Evolutionary conservation across 257 asterid species (phyloP).

Genomic region (Paraleonurus japonicus): DNA sequence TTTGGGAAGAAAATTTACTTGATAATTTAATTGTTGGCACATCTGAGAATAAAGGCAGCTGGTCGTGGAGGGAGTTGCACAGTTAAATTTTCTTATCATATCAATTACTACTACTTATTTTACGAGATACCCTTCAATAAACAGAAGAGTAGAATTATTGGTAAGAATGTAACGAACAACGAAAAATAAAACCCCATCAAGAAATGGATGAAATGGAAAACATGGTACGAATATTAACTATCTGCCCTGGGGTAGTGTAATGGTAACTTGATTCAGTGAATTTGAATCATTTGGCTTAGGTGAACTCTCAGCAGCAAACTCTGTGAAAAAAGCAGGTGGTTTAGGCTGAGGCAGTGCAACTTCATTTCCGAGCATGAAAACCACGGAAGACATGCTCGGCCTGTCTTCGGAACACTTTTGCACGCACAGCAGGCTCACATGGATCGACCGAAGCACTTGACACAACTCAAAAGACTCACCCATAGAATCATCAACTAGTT

Average conservation of each 20-base stretch:
- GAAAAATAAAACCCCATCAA: too few relatives aligned
- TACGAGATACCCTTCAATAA: too few relatives aligned
- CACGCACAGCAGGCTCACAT: not conserved
- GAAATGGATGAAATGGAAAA: too few relatives aligned
- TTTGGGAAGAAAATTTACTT: too few relatives aligned
- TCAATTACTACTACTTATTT: too few relatives aligned
- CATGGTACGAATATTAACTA: too few relatives aligned
- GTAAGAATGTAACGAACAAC: too few relatives aligned
- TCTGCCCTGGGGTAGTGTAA: not conserved
- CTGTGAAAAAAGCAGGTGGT: not conserved
- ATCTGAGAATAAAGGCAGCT: too few relatives aligned
- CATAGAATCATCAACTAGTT: not conserved
- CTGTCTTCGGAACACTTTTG: not conserved
- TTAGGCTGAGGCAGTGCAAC: not conserved
- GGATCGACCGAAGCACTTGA: not conserved
- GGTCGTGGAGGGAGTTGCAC: too few relatives aligned
- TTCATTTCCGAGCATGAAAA: not conserved
- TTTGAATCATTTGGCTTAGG: not conserved
- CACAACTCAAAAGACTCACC: not conserved
- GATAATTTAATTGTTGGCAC: too few relatives aligned
- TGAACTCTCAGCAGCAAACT: not conserved
- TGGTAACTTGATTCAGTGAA: not conserved
- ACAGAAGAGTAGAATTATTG: too few relatives aligned
- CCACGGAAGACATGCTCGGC: constrained; percentile 1
- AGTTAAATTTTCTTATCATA: too few relatives aligned